A percentile compares a stretch with the other conserved stretches of the same genome.
phyloP scores from a whole-genome alignment of 257 asterid species.

The Lithospermum erythrorhizon region DNA sequence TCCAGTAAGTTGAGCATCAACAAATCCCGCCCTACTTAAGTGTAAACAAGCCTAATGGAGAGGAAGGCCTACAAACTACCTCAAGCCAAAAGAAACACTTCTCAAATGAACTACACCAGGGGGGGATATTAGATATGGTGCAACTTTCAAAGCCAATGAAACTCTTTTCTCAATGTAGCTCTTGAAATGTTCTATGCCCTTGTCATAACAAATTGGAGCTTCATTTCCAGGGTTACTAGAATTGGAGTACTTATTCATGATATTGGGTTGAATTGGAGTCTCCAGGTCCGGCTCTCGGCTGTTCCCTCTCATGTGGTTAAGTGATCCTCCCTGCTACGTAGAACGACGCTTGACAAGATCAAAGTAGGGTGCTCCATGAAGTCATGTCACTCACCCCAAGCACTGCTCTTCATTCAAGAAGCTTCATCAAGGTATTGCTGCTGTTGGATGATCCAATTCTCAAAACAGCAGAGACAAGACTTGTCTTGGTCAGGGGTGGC shows the following conservation, averaged over 20 bases:
- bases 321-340: too few species aligned
- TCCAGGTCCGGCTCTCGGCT: too few species aligned
- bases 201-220: slow-evolving; percentile 11
- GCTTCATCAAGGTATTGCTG: slow-evolving; percentile 22
- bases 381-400: too few species aligned
- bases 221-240: slow-evolving; percentile 3
- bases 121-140: slow-evolving; percentile 22
- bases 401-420: too few species aligned
- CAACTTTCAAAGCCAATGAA: slow-evolving; percentile 15
- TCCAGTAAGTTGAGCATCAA: slow-evolving; percentile 10
- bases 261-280: too few species aligned
- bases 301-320: too few species aligned
- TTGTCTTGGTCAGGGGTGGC: not conserved
- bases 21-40: slow-evolving; percentile 21
- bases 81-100: slow-evolving; percentile 34
- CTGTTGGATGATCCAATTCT: slow-evolving; percentile 26
- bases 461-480: slow-evolving; percentile 11
- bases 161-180: slow-evolving; percentile 19
- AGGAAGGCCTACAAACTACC: slow-evolving; percentile 36
- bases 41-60: slow-evolving; percentile 26
- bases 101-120: slow-evolving; percentile 32
- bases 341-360: too few species aligned
- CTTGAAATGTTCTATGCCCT: slow-evolving; percentile 28
- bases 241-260: not conserved
- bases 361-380: too few species aligned